A percentile compares a stretch with the other conserved stretches of the same genome.
These are phyloP conservation scores for Trebouxia gelatinosa DNA, from an alignment of 163 green algal genomes.

Conservation along the genomic window DNA sequence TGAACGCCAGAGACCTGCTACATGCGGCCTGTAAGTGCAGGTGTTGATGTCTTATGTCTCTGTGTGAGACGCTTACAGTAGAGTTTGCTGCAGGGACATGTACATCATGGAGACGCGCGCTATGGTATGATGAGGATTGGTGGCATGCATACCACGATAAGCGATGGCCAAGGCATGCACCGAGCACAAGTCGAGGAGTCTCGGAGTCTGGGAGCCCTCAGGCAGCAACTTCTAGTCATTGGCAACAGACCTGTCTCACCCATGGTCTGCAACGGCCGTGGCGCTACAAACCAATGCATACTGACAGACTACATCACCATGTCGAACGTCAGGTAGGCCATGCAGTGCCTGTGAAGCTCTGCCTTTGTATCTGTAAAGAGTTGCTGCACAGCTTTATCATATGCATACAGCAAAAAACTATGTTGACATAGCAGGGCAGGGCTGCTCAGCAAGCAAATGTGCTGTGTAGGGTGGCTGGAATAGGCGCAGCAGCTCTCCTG, in stretches of 20 bases:
- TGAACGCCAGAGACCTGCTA: conserved; percentile 10
- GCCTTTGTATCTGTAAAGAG: neutral
- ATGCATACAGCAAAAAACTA: neutral
- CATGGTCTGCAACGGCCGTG: conserved; percentile 5
- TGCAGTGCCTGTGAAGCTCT: neutral
- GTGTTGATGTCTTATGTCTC: neutral
- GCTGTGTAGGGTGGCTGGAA: conserved; percentile 9
- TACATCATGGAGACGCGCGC: neutral
- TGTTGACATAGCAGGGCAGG: neutral
- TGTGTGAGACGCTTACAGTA: neutral
- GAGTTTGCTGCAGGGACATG: neutral
- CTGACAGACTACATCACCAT: neutral
- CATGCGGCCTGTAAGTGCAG: neutral
- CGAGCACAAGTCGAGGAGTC: too few relatives aligned
- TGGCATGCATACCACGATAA: neutral
- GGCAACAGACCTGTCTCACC: neutral
- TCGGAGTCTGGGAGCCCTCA: neutral
- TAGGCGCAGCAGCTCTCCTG: neutral
- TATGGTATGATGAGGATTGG: neutral
- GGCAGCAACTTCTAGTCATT: neutral
- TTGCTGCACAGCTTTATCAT: neutral
- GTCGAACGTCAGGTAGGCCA: neutral
- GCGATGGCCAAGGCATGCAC: neutral
- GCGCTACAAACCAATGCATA: neutral
- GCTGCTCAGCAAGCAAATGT: neutral